Evolutionary conservation across 1,284 basidiomycete species (phyloP), one percentile per base, ranked within the genome.

Genomic region (Cryptococcus sp.): DNA sequence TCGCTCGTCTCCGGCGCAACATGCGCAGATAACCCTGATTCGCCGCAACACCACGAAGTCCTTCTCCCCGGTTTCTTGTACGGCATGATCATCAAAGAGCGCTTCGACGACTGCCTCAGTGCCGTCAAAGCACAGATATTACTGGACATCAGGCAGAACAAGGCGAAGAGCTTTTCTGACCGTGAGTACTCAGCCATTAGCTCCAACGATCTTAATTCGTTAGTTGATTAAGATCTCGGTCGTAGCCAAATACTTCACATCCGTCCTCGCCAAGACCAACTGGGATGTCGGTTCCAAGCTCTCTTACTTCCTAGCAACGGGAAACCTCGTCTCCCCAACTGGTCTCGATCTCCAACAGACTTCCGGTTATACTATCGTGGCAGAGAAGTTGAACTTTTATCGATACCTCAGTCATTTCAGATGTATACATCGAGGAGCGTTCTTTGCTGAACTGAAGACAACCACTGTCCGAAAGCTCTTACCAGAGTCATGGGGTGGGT

Each of bases 371-470:
- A 98, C 96, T 4, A 95, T 99, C 69, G 90, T 99, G 47, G 96
- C 95, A 3, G 96, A 99, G 80, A 99, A 99, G 81, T 84, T 99
- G 64, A 99, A 99, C 79, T 99, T 95, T 86, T 90, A 91, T 73
- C 92, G 96, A 49, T 99, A 98, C 79, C 93, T 99, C 76, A 90
- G 90, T 70, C 96, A 99, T 80, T 99, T 99, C 83, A 85, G 96
- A 57, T 97, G 91, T 77, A 94, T 99, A 46, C 96, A 99, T 81
- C 90, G 96, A 81, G 96, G 96, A 79, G 93, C 96, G 46, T 99
- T 99, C 86, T 99, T 99, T 75, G 93, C 95, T 22, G 94, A 99
- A 77, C 85, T 99, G 61, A 99, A 99, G 83, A 99, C 96, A 0
- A 99, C 96, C 0, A 89, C 93, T 22, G 96, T 99, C 50, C 89